Conservation (phyloP, 192 early-diverging fungal genomes). For the Spizellomyces punctatus region DNA sequence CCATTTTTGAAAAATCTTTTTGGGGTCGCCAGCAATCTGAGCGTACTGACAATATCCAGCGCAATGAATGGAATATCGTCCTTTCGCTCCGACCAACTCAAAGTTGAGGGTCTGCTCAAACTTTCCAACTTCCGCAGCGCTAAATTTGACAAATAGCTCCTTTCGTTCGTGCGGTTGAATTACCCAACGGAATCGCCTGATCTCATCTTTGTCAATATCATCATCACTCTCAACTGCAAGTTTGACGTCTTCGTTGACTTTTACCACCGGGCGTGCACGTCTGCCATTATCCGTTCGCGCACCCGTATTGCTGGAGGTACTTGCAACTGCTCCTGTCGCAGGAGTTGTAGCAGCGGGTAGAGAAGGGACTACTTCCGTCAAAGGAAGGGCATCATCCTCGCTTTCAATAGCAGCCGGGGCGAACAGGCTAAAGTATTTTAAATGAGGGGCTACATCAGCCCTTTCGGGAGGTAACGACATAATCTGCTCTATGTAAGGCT, state of each 20-base stretch:
- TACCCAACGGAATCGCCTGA: constrained; percentile 50
- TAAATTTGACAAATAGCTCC: constrained; percentile 54
- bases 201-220: constrained; percentile 46
- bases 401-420: constrained; percentile 26
- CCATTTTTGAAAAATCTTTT: constrained; percentile 54
- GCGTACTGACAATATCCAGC: constrained; percentile 56
- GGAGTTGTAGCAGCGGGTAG: no score
- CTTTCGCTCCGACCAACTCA: constrained; percentile 49
- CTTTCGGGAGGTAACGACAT: constrained; percentile 40
- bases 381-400: constrained; percentile 39
- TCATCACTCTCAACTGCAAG: constrained; percentile 29
- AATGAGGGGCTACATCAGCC: constrained; percentile 16
- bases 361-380: background rate
- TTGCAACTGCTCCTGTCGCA: background rate
- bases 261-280: constrained; percentile 23
- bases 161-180: constrained; percentile 52
- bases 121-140: constrained; percentile 52
- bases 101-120: constrained; percentile 53
- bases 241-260: constrained; percentile 41
- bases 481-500: constrained; percentile 48
- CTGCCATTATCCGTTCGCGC: background rate
- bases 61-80: constrained; percentile 43
- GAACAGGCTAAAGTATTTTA: constrained; percentile 36
- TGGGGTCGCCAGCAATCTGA: constrained; percentile 45
- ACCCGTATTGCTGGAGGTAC: background rate